Percentiles rank a stretch among this genome's conserved stretches.
These are phyloP conservation scores for Pharus latifolius DNA, from an alignment of 176 grass and related monocot species.

Conservation along the genomic window DNA sequence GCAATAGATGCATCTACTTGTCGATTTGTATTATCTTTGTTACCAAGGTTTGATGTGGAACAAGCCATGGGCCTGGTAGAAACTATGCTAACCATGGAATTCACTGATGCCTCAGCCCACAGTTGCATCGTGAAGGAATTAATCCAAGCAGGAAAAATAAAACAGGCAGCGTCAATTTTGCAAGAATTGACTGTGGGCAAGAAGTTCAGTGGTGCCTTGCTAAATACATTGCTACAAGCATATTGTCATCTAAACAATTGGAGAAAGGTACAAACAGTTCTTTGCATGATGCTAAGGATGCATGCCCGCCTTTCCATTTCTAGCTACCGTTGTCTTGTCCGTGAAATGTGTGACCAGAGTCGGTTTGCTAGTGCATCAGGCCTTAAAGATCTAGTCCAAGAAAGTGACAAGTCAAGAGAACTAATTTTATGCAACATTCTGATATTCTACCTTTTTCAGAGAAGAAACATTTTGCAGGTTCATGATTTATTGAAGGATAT, in stretches of 20 bases:
- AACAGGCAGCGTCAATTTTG: slow-evolving; percentile 25
- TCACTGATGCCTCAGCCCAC: slow-evolving; percentile 10
- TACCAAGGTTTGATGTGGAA: slow-evolving; percentile 43
- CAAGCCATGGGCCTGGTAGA: slow-evolving; percentile 41
- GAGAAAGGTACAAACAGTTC: slow-evolving; percentile 41
- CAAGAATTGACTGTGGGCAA: slow-evolving; percentile 25
- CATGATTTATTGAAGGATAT: slow-evolving; percentile 52
- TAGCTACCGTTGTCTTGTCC: slow-evolving; percentile 54
- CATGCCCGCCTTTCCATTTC: slow-evolving; percentile 47
- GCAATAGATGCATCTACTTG: slow-evolving; percentile 4
- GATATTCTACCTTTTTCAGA: slow-evolving; percentile 67
- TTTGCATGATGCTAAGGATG: slow-evolving; percentile 65
- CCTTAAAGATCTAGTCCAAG: slow-evolving; percentile 41
- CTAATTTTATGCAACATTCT: slow-evolving; percentile 65
- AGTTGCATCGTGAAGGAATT: slow-evolving; percentile 41
- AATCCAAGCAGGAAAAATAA: slow-evolving; percentile 39
- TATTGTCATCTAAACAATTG: slow-evolving; percentile 48
- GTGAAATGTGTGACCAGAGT: slow-evolving; percentile 47
- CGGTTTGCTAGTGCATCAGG: slow-evolving; percentile 34
- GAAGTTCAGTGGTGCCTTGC: slow-evolving; percentile 22
- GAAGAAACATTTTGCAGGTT: slow-evolving; percentile 41
- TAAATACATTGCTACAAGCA: slow-evolving; percentile 59
- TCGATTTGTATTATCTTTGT: slow-evolving; percentile 21
- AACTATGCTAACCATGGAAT: slow-evolving; percentile 14
- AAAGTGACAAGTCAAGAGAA: slow-evolving; percentile 30